These are phyloP conservation scores for Oryza officinalis DNA, from an alignment of 176 grass and related monocot genomes.

Conservation along the genomic window DNA sequence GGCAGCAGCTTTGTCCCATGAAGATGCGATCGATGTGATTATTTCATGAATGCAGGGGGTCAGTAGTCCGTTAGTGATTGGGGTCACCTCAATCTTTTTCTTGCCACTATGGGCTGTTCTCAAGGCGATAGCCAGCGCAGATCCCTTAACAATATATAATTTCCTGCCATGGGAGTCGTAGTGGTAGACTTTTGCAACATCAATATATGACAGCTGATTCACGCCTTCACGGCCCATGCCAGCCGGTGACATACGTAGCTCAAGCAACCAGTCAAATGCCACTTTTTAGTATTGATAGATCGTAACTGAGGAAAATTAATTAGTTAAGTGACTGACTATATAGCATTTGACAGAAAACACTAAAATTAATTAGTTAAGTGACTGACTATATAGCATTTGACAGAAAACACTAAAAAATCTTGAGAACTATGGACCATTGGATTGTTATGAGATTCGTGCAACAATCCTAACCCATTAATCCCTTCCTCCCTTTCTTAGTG, in stretches of 20 bases:
- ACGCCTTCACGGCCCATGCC: background rate
- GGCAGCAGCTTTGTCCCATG: background rate
- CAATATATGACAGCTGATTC: background rate
- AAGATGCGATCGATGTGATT: background rate
- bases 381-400: too few species aligned
- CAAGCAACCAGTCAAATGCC: too few species aligned
- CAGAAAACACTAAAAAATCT: too few species aligned
- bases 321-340: too few species aligned
- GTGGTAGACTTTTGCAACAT: background rate
- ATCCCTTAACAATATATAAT: background rate
- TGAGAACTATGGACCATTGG: too few species aligned
- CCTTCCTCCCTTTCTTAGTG: too few species aligned
- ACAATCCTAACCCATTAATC: too few species aligned
- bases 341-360: too few species aligned
- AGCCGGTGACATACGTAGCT: background rate
- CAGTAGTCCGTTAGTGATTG: constrained; percentile 12
- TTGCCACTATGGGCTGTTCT: constrained; percentile 33
- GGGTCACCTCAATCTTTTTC: constrained; percentile 34
- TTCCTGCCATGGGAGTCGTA: background rate
- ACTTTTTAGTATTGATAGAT: too few species aligned
- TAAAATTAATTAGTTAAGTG: too few species aligned
- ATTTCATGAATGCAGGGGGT: background rate
- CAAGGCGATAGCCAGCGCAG: constrained; percentile 5
- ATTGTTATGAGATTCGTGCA: too few species aligned
- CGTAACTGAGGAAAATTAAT: too few species aligned